Base-by-base conservation (phyloP, 306 rosid species). In the Erythrophleum fordii region DNA sequence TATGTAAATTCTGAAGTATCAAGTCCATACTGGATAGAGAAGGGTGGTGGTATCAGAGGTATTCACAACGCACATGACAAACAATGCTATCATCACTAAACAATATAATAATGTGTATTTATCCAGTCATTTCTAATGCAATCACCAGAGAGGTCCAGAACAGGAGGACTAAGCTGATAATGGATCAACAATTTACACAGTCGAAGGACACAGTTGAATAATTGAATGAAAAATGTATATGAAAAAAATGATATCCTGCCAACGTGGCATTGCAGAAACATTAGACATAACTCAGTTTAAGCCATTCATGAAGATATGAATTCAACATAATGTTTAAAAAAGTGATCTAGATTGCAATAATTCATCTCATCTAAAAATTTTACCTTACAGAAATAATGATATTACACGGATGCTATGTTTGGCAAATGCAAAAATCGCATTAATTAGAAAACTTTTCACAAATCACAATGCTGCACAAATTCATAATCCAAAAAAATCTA, bases 1-100 rank as follows among this genome's bases (percentile, higher is more conserved):
- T 96, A 96, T 14, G 99, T 92, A 73, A 92, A 96, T 87, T 93
- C 96, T 0, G 98, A 73, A 28, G 99, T 96, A 81, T 96, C 98
- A 8, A 96, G 90, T 72, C 99, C 98, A 17, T 96, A 96, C 99
- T 96, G 99, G 61, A 82, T 46, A 73, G 52, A 64, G 48, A 79
- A 26, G 35, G 58, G 4, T 37, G 20, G 55, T 49, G 7, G 52
- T 59, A 68, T 77, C 59, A 76, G 35, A 75, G 7, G 76, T 64
- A 52, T 53, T 45, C 58, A 53, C 45, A 52, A 48, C 53, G 73
- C 59, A 71, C 49, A 11, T 77, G 68, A 71, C 81, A 48, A 18
- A 72, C 75, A 45, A 51, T 49, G 70, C 61, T n/a, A 41, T 42
- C 81, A 81, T 77, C 75, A 84, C 12, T 72, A 53, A 69, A 85